Evolutionary conservation across 2,329 filamentous ascomycete species (phyloP), one percentile per base, ranked within the genome.

Genomic region (Trichoderma sp.): DNA sequence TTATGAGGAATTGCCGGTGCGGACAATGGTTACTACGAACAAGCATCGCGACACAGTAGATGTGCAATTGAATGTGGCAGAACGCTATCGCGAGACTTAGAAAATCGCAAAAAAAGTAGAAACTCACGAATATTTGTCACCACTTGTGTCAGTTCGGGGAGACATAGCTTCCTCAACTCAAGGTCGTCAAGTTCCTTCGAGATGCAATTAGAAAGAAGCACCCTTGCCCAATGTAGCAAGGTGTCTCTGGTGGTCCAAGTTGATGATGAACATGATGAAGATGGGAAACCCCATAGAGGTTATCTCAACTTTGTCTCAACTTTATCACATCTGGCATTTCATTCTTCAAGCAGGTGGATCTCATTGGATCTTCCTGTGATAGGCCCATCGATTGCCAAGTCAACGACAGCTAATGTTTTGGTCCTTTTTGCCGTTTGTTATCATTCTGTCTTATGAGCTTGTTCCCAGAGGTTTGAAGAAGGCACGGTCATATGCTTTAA

Each of bases 401-500:
- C 43, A 21, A 47, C 4, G n/a, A 47, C 43, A n/a, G n/a, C 15
- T 21, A 12, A 12, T 47, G n/a, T 21, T 47, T 21, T 6, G 5
- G 34, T 47, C 0, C 1, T 1, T 47, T 47, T 21, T 6, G 2
- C 11, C 43, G 4, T 21, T 47, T 0, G 18, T 47, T 3, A 47
- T 3, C 8, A 18, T 18, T 21, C 3, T 24, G 24, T 24, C 24
- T 24, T 24, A 24, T 24, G 24, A 24, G 24, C 24, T 24, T 47
- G 3, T 9, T 47, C 15, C 7, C 2, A n/a, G 18, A 7, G 15
- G 43, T 47, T 47, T 43, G 2, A 14, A n/a, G 39, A 43, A 0
- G 3, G 2, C 39, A n/a, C 4, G 39, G 3, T 7, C 0, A 2
- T 21, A 11, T 47, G n/a, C 0, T 21, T 47, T 12, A 21, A 3